Conservation (phyloP, 2,329 filamentous ascomycete species). For the Parafenestella ontariensis region DNA sequence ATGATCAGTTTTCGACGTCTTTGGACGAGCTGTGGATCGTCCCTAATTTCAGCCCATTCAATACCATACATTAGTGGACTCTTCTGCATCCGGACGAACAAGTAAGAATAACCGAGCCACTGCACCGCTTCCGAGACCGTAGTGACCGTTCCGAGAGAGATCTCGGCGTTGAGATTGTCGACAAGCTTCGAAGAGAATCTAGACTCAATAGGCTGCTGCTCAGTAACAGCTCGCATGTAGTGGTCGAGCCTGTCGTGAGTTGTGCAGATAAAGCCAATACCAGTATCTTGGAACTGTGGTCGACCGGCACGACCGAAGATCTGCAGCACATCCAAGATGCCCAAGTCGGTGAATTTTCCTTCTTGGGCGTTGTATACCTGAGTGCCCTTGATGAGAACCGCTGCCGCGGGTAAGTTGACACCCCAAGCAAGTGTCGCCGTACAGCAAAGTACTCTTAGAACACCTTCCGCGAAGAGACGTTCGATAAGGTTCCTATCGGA, state of each 20-base stretch:
- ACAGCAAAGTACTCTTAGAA: constrained; percentile 97
- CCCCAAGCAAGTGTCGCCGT: constrained; percentile 98
- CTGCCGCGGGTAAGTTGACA: constrained; percentile 96
- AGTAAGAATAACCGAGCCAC: constrained; percentile 97
- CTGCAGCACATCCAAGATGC: constrained; percentile 94
- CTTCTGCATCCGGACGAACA: constrained; percentile 95
- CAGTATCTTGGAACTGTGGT: constrained; percentile 95
- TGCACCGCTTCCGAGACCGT: constrained; percentile 92
- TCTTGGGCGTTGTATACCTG: constrained; percentile 96
- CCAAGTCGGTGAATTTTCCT: constrained; percentile 94
- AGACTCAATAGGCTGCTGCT: constrained; percentile 97
- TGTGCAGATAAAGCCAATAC: constrained; percentile 98
- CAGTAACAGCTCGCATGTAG: constrained; percentile 90
- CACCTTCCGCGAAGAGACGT: constrained; percentile 84
- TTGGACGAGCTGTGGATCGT: constrained; percentile 88
- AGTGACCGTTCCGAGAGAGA: constrained; percentile 91
- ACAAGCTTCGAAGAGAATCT: constrained; percentile 92
- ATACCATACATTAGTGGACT: constrained; percentile 94
- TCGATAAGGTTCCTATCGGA: constrained; percentile 97
- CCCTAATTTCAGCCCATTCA: constrained; percentile 86
- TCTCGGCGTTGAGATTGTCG: constrained; percentile 96
- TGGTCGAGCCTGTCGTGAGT: constrained; percentile 92
- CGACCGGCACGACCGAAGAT: constrained; percentile 98
- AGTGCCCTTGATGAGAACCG: constrained; percentile 97
- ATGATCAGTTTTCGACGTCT: constrained; percentile 85